phyloP scores from a whole-genome alignment of 1,284 basidiomycete genomes.

The Puccinia coronata region DNA sequence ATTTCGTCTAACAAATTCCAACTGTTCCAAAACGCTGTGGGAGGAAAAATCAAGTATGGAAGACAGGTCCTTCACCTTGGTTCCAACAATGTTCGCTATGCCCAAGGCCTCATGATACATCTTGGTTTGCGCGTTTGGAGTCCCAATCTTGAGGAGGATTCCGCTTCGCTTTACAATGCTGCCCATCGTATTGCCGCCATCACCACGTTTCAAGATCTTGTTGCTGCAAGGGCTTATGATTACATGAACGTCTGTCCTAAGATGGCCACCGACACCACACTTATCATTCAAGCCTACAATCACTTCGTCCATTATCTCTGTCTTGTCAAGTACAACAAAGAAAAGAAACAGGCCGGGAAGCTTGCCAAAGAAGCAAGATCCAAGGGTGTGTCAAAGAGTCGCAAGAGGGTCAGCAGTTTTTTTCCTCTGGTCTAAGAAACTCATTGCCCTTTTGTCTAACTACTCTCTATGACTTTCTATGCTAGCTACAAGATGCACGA shows the following conservation, averaged over 20 bases:
- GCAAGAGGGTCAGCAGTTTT: neutral
- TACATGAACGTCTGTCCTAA: constrained; percentile 16
- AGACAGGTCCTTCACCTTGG: neutral
- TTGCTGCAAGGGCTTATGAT: neutral
- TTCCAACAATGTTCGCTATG: constrained; percentile 10
- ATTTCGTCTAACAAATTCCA: neutral
- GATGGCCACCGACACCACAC: constrained; percentile 2
- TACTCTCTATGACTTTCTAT: neutral
- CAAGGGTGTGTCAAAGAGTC: constrained; percentile 5
- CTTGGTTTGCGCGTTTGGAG: constrained; percentile 17
- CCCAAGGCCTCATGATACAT: constrained; percentile 3
- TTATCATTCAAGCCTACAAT: constrained; percentile 30
- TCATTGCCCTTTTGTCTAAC: no score
- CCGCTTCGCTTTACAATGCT: constrained; percentile 13
- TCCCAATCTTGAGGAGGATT: constrained; percentile 18
- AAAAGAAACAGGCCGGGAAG: constrained; percentile 14
- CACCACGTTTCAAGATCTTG: constrained; percentile 10
- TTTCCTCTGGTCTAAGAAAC: neutral
- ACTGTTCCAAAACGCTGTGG: neutral
- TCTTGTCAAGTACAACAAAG: neutral
- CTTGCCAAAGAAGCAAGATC: constrained; percentile 16
- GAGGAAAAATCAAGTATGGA: neutral
- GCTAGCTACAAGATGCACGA: neutral
- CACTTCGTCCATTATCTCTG: constrained; percentile 35
- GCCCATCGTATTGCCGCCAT: constrained; percentile 35